Evolutionary conservation across 192 early-diverging fungal species (phyloP).

Genomic region (Linnemannia hyalina): DNA sequence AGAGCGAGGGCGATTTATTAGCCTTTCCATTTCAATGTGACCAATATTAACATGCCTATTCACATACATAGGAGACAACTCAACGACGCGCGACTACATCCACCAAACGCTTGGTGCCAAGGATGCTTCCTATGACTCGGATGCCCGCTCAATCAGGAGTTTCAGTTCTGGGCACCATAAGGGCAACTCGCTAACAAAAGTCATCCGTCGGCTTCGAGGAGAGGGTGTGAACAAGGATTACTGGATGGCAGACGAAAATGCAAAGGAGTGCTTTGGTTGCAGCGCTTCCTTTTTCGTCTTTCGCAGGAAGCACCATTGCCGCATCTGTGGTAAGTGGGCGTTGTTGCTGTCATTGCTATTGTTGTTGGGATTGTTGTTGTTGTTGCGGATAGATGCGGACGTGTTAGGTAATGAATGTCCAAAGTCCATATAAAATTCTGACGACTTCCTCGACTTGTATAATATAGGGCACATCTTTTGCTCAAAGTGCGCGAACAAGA

Average conservation of each 20-base stretch:
- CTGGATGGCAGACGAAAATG: slow-evolving; percentile 90
- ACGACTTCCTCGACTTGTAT: background rate
- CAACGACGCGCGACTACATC: slow-evolving; percentile 34
- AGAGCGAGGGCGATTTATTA: no score
- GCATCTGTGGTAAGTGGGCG: slow-evolving; percentile 76
- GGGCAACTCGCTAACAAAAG: slow-evolving; percentile 63
- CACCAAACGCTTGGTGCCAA: slow-evolving; percentile 35
- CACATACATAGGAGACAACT: slow-evolving; percentile 24
- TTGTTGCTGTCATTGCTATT: no score
- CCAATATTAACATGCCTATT: background rate
- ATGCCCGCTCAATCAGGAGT: slow-evolving; percentile 58
- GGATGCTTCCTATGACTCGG: slow-evolving; percentile 55
- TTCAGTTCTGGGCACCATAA: slow-evolving; percentile 59
- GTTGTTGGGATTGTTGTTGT: background rate
- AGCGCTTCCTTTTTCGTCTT: slow-evolving; percentile 77
- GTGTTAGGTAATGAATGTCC: no score
- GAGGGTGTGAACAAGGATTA: slow-evolving; percentile 72
- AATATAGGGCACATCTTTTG: slow-evolving; percentile 81
- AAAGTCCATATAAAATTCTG: background rate
- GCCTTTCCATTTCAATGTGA: no score
- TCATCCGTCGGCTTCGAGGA: slow-evolving; percentile 66
- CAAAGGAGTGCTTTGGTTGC: slow-evolving; percentile 89
- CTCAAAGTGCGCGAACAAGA: slow-evolving; percentile 77
- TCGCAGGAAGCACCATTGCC: slow-evolving; percentile 83
- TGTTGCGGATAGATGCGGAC: background rate